phyloP scores from a whole-genome alignment of 305 asterid genomes.

The Solanum chacoense region DNA sequence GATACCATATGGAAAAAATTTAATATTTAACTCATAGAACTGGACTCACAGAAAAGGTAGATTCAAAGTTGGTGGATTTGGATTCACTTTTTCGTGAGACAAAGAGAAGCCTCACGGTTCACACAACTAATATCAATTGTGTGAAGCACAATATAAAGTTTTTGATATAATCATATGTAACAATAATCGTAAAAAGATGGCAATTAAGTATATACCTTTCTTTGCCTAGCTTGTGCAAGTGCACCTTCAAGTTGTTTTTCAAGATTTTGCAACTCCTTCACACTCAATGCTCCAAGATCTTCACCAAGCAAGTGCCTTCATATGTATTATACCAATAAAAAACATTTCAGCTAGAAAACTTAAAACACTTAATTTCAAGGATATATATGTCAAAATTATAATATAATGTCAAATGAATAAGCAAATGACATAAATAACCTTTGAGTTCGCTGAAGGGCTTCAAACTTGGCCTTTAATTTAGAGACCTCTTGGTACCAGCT shows the following conservation, averaged over 20 bases:
- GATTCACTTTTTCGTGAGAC: background rate
- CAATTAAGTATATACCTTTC: conserved; percentile 45
- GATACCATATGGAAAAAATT: background rate
- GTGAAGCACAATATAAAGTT: background rate
- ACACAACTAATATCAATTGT: background rate
- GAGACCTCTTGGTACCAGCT: conserved; percentile 83
- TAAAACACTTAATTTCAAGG: background rate
- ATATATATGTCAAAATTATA: background rate
- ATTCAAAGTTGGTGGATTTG: background rate
- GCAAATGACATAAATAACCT: conserved; percentile 28
- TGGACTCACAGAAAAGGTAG: background rate
- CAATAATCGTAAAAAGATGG: background rate
- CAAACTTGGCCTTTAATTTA: conserved; percentile 71
- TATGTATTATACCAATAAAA: conserved; percentile 2
- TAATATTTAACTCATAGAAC: background rate
- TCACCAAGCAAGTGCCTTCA: conserved; percentile 89
- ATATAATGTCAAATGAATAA: background rate
- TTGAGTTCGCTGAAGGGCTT: conserved; percentile 83
- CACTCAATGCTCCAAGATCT: conserved; percentile 72
- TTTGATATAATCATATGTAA: background rate
- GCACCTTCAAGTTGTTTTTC: conserved; percentile 91
- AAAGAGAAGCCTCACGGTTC: background rate
- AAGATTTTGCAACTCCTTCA: conserved; percentile 81
- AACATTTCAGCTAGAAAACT: background rate
- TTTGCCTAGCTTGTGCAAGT: conserved; percentile 77